Conservation (phyloP, 1,284 basidiomycete species). For the Cutaneotrichosporon sp. region DNA sequence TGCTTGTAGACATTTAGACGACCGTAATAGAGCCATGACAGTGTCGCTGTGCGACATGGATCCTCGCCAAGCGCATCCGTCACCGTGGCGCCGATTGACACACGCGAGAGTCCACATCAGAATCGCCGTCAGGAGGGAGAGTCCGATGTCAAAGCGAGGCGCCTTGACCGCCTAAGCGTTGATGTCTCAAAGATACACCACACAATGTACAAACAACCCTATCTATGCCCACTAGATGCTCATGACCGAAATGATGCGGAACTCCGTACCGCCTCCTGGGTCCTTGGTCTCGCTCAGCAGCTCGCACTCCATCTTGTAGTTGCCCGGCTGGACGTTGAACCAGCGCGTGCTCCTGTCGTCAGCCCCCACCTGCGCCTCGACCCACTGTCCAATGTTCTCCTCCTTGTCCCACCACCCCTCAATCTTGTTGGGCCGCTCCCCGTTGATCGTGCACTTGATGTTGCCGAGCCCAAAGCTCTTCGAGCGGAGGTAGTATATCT, state of each 20-base stretch:
- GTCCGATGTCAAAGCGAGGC: no score
- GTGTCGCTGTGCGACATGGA: no score
- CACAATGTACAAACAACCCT: no score
- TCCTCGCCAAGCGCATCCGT: no score
- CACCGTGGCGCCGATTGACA: no score
- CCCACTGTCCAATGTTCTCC: constrained; percentile 27
- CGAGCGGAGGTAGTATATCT: constrained; percentile 43
- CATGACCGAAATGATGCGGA: constrained; percentile 22
- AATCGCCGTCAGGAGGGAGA: no score
- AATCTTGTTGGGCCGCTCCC: constrained; percentile 23
- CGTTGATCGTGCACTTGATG: constrained; percentile 46
- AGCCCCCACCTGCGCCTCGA: constrained; percentile 6
- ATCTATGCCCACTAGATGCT: constrained; percentile 12
- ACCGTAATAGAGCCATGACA: neutral
- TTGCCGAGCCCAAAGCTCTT: constrained; percentile 38
- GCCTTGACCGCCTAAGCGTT: no score
- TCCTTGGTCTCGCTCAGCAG: constrained; percentile 18
- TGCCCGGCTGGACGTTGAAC: constrained; percentile 1
- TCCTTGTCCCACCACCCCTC: constrained; percentile 39
- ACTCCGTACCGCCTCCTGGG: constrained; percentile 18
- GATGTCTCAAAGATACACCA: no score
- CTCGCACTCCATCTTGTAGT: constrained; percentile 14
- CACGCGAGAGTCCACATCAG: no score
- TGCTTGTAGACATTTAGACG: constrained; percentile 6
- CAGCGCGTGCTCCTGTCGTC: constrained; percentile 28